Evolutionary conservation across 108 stramenopile species (phyloP).

Genomic region (Aureococcus anophagefferens): DNA sequence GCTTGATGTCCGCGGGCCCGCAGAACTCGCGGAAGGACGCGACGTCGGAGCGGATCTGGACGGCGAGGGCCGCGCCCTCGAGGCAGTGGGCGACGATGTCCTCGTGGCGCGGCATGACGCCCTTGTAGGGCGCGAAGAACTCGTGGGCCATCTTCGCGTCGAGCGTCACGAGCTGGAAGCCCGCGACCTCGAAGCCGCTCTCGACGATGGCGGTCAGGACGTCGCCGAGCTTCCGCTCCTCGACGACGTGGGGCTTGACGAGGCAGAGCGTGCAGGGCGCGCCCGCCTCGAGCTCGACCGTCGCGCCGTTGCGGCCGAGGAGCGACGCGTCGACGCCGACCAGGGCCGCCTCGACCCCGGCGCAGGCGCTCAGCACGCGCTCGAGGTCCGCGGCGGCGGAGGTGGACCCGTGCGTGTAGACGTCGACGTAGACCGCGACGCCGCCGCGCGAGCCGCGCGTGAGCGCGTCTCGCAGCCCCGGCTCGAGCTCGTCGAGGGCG

Average conservation of each 20-base stretch:
- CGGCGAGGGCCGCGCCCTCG: background rate
- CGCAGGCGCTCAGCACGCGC: background rate
- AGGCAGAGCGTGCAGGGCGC: constrained; percentile 26
- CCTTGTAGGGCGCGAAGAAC: constrained; percentile 42
- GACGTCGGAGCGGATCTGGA: background rate
- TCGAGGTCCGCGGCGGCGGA: background rate
- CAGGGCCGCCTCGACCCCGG: background rate
- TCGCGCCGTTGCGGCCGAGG: background rate
- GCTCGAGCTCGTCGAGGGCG: background rate
- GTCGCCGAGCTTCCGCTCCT: constrained; percentile 14
- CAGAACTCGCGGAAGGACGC: constrained; percentile 22
- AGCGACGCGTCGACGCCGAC: background rate
- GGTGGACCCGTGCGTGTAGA: background rate
- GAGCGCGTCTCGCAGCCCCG: too few species aligned
- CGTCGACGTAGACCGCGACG: background rate
- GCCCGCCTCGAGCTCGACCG: constrained; percentile 31
- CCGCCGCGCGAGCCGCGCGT: too few species aligned
- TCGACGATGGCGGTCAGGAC: constrained; percentile 25
- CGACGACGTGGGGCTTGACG: constrained; percentile 43
- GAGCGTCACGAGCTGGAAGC: constrained; percentile 22
- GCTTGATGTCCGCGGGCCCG: constrained; percentile 39
- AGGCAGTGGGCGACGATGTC: constrained; percentile 20
- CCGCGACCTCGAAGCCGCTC: constrained; percentile 31
- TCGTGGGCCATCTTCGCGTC: constrained; percentile 17
- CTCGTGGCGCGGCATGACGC: constrained; percentile 26